phyloP scores from a whole-genome alignment of 345 rosid genomes.

The Arabidopsis suecica region DNA sequence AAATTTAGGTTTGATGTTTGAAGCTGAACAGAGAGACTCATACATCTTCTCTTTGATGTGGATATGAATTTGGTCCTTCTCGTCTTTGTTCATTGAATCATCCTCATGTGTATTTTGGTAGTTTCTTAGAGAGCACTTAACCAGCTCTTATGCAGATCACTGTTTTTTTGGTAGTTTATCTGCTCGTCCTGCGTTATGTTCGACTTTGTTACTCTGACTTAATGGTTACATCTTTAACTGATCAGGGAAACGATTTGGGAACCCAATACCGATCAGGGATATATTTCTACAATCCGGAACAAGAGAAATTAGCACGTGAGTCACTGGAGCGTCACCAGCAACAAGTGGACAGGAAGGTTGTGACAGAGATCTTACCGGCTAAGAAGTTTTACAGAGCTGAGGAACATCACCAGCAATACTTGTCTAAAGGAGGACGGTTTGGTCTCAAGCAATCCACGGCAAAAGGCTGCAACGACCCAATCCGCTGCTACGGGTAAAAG shows the following conservation, averaged over 20 bases:
- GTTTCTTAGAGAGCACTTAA: background rate
- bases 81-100: background rate
- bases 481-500: constrained; percentile 83
- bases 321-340: constrained; percentile 70
- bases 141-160: background rate
- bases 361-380: constrained; percentile 88
- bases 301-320: constrained; percentile 75
- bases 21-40: background rate
- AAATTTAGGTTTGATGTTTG: background rate
- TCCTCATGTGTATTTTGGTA: background rate
- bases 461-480: constrained; percentile 90
- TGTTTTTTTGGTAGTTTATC: background rate
- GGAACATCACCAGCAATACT: constrained; percentile 91
- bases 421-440: constrained; percentile 88
- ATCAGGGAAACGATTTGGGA: constrained; percentile 91
- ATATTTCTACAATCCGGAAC: constrained; percentile 72
- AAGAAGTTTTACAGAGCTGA: constrained; percentile 90
- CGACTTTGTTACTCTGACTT: constrained; percentile 5
- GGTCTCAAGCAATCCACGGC: constrained; percentile 77
- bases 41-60: background rate
- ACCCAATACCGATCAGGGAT: constrained; percentile 92
- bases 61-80: background rate
- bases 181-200: background rate
- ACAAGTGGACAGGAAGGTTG: constrained; percentile 65
- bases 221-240: background rate